Conservation (phyloP, 2,329 filamentous ascomycete species). For the Pseudogymnoascus sp. region DNA sequence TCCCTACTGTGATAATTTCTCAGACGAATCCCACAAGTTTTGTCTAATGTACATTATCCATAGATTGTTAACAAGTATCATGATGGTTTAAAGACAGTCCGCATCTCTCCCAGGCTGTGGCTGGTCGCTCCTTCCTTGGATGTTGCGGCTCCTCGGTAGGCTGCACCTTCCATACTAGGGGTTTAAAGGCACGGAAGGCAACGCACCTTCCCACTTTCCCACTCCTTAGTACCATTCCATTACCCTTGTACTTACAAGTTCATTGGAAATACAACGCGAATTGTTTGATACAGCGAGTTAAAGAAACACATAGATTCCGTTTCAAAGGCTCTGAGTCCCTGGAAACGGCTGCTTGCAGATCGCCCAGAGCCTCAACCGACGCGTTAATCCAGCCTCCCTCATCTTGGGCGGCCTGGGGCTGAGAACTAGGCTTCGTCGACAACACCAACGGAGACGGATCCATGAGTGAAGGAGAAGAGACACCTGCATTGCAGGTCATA, state of each 20-base stretch:
- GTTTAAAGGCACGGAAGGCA: background rate
- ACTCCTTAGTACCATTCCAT: background rate
- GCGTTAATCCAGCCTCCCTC: background rate
- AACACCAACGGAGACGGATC: background rate
- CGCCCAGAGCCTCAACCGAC: background rate
- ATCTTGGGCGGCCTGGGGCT: background rate
- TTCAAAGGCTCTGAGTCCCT: background rate
- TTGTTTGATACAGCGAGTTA: background rate
- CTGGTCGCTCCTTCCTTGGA: background rate
- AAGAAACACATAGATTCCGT: background rate
- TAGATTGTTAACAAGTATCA: background rate
- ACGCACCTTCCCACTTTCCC: background rate
- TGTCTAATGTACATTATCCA: background rate
- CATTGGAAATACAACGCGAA: background rate
- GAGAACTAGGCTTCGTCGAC: background rate
- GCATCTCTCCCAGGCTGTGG: background rate
- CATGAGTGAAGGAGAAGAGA: background rate
- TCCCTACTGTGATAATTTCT: background rate
- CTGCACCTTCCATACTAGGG: background rate
- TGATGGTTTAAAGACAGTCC: background rate
- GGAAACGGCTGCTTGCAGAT: background rate
- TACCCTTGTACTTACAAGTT: background rate
- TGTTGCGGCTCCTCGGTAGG: constrained; percentile 2
- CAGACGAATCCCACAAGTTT: background rate
- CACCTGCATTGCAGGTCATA: constrained; percentile 65